Evolutionary conservation across 306 rosid species (phyloP).

Genomic region (Lathyrus sativus): DNA sequence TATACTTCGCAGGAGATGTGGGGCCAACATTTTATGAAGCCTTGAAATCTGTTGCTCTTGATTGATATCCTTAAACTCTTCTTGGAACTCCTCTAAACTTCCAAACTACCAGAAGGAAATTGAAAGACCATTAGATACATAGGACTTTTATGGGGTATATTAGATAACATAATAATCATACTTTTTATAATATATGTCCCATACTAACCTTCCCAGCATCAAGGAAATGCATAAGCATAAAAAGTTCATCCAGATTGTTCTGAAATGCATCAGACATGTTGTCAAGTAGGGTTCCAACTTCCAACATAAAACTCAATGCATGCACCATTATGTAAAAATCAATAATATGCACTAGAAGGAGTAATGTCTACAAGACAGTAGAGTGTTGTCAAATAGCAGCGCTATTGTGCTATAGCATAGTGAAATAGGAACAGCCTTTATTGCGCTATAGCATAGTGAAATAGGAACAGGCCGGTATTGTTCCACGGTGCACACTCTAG

Average conservation of each 20-base stretch:
- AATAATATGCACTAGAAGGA: conserved; percentile 34
- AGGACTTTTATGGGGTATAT: conserved; percentile 27
- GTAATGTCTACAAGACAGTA: conserved; percentile 36
- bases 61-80: conserved; percentile 93
- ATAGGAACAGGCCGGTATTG: no score
- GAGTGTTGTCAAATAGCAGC: no score
- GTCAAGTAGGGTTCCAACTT: conserved; percentile 35
- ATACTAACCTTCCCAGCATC: conserved; percentile 94
- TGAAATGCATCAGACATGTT: conserved; percentile 53
- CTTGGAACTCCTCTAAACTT: conserved; percentile 97
- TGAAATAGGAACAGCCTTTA: no score
- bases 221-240: conserved; percentile 99
- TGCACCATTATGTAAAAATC: conserved; percentile 24
- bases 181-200: conserved; percentile 25
- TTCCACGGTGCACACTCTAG: no score
- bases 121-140: conserved; percentile 28
- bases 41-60: conserved; percentile 93
- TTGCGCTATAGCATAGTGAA: no score
- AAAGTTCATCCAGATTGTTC: conserved; percentile 96
- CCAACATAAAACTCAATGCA: conserved; percentile 30
- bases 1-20: conserved; percentile 90
- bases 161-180: conserved; percentile 26
- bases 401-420: no score
- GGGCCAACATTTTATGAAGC: conserved; percentile 95
- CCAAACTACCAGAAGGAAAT: conserved; percentile 61